A percentile compares a stretch with the other conserved stretches of the same genome.
Evolutionary conservation across 305 asterid species (phyloP).

Genomic region (Fraxinus nigra): DNA sequence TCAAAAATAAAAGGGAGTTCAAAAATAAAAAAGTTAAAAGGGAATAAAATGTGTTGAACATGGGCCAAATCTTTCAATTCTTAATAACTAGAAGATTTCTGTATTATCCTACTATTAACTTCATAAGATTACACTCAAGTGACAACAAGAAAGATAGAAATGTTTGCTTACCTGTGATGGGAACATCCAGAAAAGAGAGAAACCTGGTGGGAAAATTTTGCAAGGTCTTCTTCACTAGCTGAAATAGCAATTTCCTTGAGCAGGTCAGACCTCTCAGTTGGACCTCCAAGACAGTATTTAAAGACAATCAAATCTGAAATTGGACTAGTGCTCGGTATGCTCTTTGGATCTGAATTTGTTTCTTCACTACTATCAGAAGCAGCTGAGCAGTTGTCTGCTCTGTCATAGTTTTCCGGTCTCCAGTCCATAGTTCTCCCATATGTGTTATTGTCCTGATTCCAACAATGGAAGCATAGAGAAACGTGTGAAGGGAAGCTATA

Average conservation of each 20-base stretch:
- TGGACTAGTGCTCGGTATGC: constrained; percentile 37
- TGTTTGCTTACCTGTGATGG: constrained; percentile 67
- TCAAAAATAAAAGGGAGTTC: neutral
- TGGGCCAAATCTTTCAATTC: constrained; percentile 2
- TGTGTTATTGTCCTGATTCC: constrained; percentile 41
- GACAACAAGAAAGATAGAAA: neutral
- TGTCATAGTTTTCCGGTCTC: constrained; percentile 43
- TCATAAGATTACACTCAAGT: neutral
- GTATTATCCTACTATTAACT: neutral
- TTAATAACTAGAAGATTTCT: constrained; percentile 1
- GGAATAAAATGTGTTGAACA: neutral
- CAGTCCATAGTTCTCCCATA: constrained; percentile 33
- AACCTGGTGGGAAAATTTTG: constrained; percentile 65
- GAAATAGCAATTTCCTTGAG: constrained; percentile 81
- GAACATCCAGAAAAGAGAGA: constrained; percentile 76
- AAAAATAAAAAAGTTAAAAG: neutral
- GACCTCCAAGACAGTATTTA: constrained; percentile 82
- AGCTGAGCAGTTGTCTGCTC: constrained; percentile 48
- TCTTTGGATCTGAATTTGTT: constrained; percentile 42
- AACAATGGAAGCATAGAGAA: constrained; percentile 24
- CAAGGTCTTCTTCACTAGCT: constrained; percentile 56
- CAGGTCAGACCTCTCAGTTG: constrained; percentile 63
- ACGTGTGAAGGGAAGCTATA: constrained; percentile 15
- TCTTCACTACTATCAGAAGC: constrained; percentile 64
- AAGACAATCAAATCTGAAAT: constrained; percentile 70